Evolutionary conservation across 345 rosid species (phyloP), one percentile per base, ranked within the genome.

Genomic region (Pseudoturritis turrita): DNA sequence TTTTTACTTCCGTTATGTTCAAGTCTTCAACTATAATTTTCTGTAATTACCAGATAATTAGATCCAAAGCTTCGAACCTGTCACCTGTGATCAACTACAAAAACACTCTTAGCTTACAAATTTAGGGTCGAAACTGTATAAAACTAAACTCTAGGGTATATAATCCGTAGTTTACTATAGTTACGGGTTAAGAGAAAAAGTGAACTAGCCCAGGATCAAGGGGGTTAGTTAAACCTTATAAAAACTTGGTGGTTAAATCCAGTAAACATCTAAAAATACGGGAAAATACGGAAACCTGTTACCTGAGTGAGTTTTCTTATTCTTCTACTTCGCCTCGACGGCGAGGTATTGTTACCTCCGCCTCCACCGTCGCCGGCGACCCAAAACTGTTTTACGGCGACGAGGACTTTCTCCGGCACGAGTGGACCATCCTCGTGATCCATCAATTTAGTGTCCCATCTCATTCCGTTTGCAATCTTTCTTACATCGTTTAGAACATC

Each of bases 341-440:
- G 50, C n/a, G n/a, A n/a, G n/a, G n/a, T n/a, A n/a, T n/a, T n/a
- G n/a, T n/a, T n/a, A n/a, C 45, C 14, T 29, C 8, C 28, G 44
- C 41, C 11, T 6, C 43, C 37, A 18, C 6, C 53, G 6, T 68
- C 84, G 6, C 76, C 86, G 0, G 78, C 81, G 67, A 88, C 89
- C 94, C 91, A 88, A 22, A 83, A 88, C 68, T 50, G 77, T 66
- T 88, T 86, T 72, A 86, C 86, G 11, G 86, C 87, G 7, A 81
- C 77, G 21, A 88, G 61, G 31, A 86, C 73, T 66, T 88, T 88
- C 76, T 84, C 85, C 13, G 89, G 75, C 44, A 78, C 76, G 14
- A 88, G 83, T 50, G 90, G 90, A 6, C 94, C 88, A 7, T 88
- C 89, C 71, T 88, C 94, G 18, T 88, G 86, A 82, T 86, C 94